These are phyloP conservation scores for Lepidium didymum DNA, from an alignment of 345 rosid species.

Conservation along the genomic window DNA sequence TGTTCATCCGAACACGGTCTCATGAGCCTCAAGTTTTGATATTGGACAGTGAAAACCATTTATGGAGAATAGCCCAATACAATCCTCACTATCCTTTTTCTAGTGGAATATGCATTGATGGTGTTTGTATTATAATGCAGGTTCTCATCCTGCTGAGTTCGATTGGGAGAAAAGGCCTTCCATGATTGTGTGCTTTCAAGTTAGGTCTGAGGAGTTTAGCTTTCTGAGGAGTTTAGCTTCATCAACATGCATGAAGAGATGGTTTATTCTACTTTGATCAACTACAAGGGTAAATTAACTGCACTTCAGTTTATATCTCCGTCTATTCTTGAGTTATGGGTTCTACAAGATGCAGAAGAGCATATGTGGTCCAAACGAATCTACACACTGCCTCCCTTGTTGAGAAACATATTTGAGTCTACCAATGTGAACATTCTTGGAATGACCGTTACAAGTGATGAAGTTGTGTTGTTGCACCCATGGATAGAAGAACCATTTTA, in stretches of 20 bases:
- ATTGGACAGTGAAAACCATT: not conserved
- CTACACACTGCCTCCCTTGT: not conserved
- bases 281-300: slow-evolving; percentile 10
- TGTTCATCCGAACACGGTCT: not conserved
- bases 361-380: not conserved
- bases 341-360: not conserved
- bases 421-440: not conserved
- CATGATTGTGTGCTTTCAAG: not conserved
- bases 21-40: not conserved
- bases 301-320: not conserved
- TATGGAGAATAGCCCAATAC: not conserved
- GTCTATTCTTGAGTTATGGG: not conserved
- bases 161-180: not conserved
- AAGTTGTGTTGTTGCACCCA: not conserved
- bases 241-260: not conserved
- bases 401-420: not conserved
- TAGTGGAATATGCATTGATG: not conserved
- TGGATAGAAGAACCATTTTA: not conserved
- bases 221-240: not conserved
- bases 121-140: not conserved
- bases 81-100: not conserved
- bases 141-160: too few species aligned
- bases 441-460: not conserved
- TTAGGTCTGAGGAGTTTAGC: not conserved
- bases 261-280: not conserved